A percentile compares a stretch with the other conserved stretches of the same genome.
phyloP scores from a whole-genome alignment of 352 stramenopile genomes.

The Plasmopara halstedii region DNA sequence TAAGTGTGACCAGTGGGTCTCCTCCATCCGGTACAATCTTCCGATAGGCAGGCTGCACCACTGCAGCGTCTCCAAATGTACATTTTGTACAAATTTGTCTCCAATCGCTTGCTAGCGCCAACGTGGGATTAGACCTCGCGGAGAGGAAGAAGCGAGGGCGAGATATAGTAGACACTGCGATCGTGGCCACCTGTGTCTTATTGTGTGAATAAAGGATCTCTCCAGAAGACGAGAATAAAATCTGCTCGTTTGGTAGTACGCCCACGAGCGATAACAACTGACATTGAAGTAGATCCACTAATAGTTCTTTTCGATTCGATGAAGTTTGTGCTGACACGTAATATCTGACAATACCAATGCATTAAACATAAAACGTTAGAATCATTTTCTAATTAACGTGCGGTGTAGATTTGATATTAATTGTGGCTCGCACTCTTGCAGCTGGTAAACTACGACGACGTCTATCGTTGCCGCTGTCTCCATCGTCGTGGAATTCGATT shows the following conservation, averaged over 20 bases:
- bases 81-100: slow-evolving; percentile 51
- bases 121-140: slow-evolving; percentile 3
- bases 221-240: slow-evolving; percentile 38
- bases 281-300: slow-evolving; percentile 56
- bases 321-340: slow-evolving; percentile 30
- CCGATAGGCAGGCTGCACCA: slow-evolving; percentile 52
- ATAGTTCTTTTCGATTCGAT: slow-evolving; percentile 17
- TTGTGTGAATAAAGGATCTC: slow-evolving; percentile 27
- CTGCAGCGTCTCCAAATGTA: slow-evolving; percentile 36
- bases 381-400: slow-evolving; percentile 2
- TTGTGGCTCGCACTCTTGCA: slow-evolving; percentile 40
- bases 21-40: slow-evolving; percentile 2
- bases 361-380: not conserved
- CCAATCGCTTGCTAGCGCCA: slow-evolving; percentile 35
- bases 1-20: slow-evolving; percentile 13
- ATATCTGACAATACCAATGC: slow-evolving; percentile 16
- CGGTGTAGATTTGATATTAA: not conserved
- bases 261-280: slow-evolving; percentile 63
- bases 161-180: slow-evolving; percentile 5
- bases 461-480: slow-evolving; percentile 18
- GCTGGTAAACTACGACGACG: slow-evolving; percentile 45
- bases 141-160: slow-evolving; percentile 38
- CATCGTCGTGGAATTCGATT: slow-evolving; percentile 7
- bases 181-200: slow-evolving; percentile 10
- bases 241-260: slow-evolving; percentile 47